Percentiles rank a stretch among this genome's conserved stretches.
Evolutionary conservation across 495 filamentous ascomycete genomes (phyloP).

Genomic region (Penicillium tannophilum): DNA sequence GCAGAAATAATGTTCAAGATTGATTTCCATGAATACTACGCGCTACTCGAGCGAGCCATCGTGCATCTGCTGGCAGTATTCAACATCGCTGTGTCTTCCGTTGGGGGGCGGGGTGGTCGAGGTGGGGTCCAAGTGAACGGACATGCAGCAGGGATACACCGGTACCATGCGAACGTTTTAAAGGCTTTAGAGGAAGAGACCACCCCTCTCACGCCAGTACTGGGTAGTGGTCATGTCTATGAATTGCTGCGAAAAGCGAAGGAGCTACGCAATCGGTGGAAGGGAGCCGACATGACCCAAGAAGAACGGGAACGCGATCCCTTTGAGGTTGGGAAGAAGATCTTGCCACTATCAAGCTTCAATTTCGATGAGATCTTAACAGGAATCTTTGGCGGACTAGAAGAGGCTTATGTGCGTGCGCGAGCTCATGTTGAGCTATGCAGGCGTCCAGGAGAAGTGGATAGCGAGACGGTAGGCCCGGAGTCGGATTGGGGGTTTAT

Average conservation of each 20-base stretch:
- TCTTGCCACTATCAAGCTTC: constrained; percentile 50
- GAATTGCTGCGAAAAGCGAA: constrained; percentile 59
- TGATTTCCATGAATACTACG: constrained; percentile 72
- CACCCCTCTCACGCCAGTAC: constrained; percentile 52
- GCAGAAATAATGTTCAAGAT: constrained; percentile 68
- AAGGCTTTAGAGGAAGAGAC: constrained; percentile 49
- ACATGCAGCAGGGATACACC: constrained; percentile 36
- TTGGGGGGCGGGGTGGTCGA: neutral
- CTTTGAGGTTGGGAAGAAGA: constrained; percentile 12
- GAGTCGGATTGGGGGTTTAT: constrained; percentile 60
- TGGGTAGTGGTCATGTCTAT: constrained; percentile 51
- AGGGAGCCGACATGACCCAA: constrained; percentile 51
- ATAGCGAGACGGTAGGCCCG: constrained; percentile 10
- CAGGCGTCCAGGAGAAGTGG: constrained; percentile 17
- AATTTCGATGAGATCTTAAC: constrained; percentile 57
- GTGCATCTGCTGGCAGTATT: constrained; percentile 62
- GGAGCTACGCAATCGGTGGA: constrained; percentile 68
- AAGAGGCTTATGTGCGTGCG: constrained; percentile 35
- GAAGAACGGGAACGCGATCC: constrained; percentile 36
- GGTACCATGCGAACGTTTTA: constrained; percentile 67
- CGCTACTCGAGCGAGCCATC: constrained; percentile 63
- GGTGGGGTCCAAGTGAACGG: constrained; percentile 5
- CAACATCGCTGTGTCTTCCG: constrained; percentile 47
- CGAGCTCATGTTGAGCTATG: constrained; percentile 30
- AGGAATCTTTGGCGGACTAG: constrained; percentile 41